phyloP scores from a whole-genome alignment of 2,329 filamentous ascomycete genomes.

The Didymella segeticola region DNA sequence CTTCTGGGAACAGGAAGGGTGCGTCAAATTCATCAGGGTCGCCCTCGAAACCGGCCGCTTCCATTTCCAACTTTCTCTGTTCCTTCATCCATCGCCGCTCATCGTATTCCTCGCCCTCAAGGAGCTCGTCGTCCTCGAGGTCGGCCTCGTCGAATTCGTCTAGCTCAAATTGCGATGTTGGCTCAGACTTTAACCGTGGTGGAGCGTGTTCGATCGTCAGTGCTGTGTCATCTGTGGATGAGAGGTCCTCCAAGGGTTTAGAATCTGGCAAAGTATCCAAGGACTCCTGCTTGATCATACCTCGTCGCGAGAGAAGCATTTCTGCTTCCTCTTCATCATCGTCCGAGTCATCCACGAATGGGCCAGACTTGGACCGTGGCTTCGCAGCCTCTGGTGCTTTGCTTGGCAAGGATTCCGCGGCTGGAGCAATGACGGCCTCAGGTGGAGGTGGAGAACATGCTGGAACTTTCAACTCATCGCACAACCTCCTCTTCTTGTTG shows the following conservation, averaged over 20 bases:
- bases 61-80: conserved; percentile 63
- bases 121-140: conserved; percentile 67
- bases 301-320: conserved; percentile 22
- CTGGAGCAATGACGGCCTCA: conserved; percentile 7
- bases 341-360: conserved; percentile 76
- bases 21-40: conserved; percentile 63
- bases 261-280: conserved; percentile 23
- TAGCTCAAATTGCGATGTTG: conserved; percentile 53
- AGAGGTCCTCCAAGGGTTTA: conserved; percentile 30
- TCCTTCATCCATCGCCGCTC: conserved; percentile 74
- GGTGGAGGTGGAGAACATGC: conserved; percentile 39
- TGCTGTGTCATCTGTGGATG: conserved; percentile 16
- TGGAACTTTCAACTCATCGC: conserved; percentile 50
- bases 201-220: conserved; percentile 15
- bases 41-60: conserved; percentile 53
- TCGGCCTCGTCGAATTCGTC: conserved; percentile 62
- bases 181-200: conserved; percentile 53
- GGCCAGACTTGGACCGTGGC: conserved; percentile 56
- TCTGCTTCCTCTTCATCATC: conserved; percentile 52
- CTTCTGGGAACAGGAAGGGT: conserved; percentile 39
- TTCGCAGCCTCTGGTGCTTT: conserved; percentile 20
- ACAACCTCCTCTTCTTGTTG: conserved; percentile 51
- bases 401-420: not conserved
- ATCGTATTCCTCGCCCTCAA: conserved; percentile 59
- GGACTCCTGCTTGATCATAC: conserved; percentile 28